Evolutionary conservation across 2,329 filamentous ascomycete species (phyloP).

Genomic region (Fonsecaea nubica): DNA sequence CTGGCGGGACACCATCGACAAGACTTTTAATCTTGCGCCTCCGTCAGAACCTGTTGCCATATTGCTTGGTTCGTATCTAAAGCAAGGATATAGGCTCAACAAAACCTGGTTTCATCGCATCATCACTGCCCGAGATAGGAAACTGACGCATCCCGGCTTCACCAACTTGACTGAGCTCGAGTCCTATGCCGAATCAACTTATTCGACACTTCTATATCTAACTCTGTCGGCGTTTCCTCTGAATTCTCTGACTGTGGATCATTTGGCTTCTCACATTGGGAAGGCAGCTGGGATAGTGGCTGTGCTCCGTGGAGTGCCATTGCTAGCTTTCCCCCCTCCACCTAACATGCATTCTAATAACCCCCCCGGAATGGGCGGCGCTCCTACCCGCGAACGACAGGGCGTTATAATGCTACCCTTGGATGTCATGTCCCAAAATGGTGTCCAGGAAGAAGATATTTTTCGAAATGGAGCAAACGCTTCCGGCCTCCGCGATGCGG

Average conservation of each 20-base stretch:
- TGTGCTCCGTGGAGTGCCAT: conserved; percentile 82
- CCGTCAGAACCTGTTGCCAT: conserved; percentile 92
- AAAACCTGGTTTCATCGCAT: conserved; percentile 79
- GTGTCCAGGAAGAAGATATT: conserved; percentile 86
- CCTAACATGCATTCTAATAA: conserved; percentile 61
- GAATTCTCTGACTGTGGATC: conserved; percentile 82
- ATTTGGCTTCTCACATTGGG: conserved; percentile 91
- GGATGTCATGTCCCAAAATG: conserved; percentile 83
- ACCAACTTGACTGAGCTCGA: conserved; percentile 75
- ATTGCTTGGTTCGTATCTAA: conserved; percentile 75
- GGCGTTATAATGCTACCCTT: conserved; percentile 80
- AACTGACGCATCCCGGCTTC: conserved; percentile 84
- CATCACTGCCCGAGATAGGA: conserved; percentile 79
- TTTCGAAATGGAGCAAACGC: conserved; percentile 81
- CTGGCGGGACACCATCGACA: conserved; percentile 84
- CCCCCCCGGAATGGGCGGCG: conserved; percentile 50
- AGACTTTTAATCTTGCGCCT: conserved; percentile 76
- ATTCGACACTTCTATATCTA: conserved; percentile 89
- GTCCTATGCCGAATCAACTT: conserved; percentile 91
- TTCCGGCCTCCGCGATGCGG: conserved; percentile 80
- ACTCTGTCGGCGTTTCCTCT: conserved; percentile 80
- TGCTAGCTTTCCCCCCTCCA: conserved; percentile 79
- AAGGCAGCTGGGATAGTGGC: conserved; percentile 90
- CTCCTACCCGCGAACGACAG: conserved; percentile 54
- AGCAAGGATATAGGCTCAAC: conserved; percentile 59